Evolutionary conservation across 441 rosid genomes (phyloP), one percentile per base, ranked within the genome.

Genomic region (Brassica hybrid): DNA sequence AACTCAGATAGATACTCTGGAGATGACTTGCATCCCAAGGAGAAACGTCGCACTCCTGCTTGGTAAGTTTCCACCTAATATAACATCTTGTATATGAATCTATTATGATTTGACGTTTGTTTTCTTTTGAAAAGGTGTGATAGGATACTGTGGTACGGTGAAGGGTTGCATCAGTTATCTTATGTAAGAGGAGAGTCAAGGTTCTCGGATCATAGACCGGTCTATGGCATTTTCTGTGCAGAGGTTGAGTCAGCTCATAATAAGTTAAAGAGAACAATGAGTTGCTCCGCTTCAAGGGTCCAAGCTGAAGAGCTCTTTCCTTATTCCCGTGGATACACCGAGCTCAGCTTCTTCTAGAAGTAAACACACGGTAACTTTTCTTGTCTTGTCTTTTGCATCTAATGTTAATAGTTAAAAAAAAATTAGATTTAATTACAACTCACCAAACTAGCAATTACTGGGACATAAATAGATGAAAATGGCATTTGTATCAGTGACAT

Each of bases 1-100:
- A 94, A 96, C 78, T 96, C 99, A 6, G 99, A 96, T 79, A 87
- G 95, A 85, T 96, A 91, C 60, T 87, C 98, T 14, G 98, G 99
- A 59, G 96, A 89, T 11, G 94, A 90, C 77, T 81, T 91, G 91
- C 94, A 90, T 76, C 98, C 94, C 0, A 91, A 90, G 88, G 96
- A 90, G 84, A 96, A 96, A 83, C 91, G 98, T 23, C 87, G 98
- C 76, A 96, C 98, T 63, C 99, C 99, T 13, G 98, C 98, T 76
- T 96, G 98, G 98, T 96, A 85, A 80, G 88, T 67, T 68, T 50
- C 6, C 16, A 13, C 2, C 1, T 45, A 34, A 76, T 59, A 36
- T 16, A 62, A 68, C 78, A 32, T 43, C 43, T 32, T 58, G 0
- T 43, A 43, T 64, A 79, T 56, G 48, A 30, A 45, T 27, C 67